Percentiles rank a stretch among this genome's conserved stretches.
phyloP scores from a whole-genome alignment of 345 rosid genomes.

The Luvunga scandens region DNA sequence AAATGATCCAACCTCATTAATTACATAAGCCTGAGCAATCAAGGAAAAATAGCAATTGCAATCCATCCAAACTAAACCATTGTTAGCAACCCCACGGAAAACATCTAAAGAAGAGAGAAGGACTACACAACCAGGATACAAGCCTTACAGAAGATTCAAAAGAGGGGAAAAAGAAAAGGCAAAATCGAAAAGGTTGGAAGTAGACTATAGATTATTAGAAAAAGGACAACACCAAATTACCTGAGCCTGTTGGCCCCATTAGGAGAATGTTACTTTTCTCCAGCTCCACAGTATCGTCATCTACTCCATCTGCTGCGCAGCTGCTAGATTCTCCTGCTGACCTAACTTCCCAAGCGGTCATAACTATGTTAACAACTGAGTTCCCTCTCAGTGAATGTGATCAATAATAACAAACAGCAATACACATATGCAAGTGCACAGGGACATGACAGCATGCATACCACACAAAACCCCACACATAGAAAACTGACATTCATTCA shows the following conservation, averaged over 20 bases:
- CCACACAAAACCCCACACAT: not conserved
- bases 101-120: not conserved
- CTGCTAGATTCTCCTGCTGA: constrained; percentile 53
- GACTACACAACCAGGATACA: not conserved
- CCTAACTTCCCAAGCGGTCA: constrained; percentile 55
- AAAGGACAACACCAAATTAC: constrained; percentile 38
- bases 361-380: constrained; percentile 28
- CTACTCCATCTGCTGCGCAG: constrained; percentile 37
- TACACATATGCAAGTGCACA: not conserved
- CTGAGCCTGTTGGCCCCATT: constrained; percentile 99
- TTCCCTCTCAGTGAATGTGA: not conserved
- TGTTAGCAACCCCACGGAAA: not conserved
- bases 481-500: not conserved
- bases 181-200: not conserved
- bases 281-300: constrained; percentile 85
- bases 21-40: not conserved
- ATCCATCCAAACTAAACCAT: not conserved
- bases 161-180: not conserved
- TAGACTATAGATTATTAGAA: not conserved
- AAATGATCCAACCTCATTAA: not conserved
- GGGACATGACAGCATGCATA: not conserved
- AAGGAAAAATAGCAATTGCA: not conserved
- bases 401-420: not conserved
- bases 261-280: constrained; percentile 99
- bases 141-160: not conserved